Conservation (phyloP, 495 filamentous ascomycete genomes). For the Penicillium egyptiacum region DNA sequence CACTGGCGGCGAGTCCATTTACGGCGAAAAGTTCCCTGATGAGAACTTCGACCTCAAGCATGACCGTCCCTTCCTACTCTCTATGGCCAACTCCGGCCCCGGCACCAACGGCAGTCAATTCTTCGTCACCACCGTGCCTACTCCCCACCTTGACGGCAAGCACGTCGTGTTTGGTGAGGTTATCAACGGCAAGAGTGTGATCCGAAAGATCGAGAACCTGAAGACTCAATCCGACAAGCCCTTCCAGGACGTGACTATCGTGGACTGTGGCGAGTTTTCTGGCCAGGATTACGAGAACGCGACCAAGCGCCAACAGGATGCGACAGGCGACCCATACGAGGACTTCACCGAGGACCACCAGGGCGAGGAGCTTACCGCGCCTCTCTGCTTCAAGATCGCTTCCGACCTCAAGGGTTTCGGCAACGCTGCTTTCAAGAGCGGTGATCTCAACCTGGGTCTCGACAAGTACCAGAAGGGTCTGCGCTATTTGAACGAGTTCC, state of each 20-base stretch:
- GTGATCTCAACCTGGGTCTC: conserved; percentile 67
- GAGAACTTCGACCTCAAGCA: conserved; percentile 96
- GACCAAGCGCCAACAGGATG: conserved; percentile 65
- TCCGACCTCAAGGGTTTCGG: conserved; percentile 88
- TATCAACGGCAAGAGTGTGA: conserved; percentile 83
- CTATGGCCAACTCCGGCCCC: conserved; percentile 97
- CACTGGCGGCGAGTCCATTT: conserved; percentile 96
- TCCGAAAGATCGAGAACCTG: conserved; percentile 88
- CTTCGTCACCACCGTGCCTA: conserved; percentile 93
- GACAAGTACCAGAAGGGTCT: conserved; percentile 98
- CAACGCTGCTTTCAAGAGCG: conserved; percentile 85
- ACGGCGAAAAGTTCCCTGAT: conserved; percentile 96
- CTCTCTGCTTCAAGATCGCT: conserved; percentile 63
- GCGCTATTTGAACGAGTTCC: conserved; percentile 89
- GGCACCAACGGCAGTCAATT: conserved; percentile 96
- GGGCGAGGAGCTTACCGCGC: conserved; percentile 60
- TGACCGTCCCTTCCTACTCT: conserved; percentile 89
- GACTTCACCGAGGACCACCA: conserved; percentile 92
- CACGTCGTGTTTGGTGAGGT: conserved; percentile 69
- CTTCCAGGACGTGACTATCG: conserved; percentile 65
- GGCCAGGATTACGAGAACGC: conserved; percentile 64
- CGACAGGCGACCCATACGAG: conserved; percentile 88
- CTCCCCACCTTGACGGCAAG: conserved; percentile 92
- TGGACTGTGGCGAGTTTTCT: conserved; percentile 82
- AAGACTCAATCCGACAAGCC: conserved; percentile 84